Evolutionary conservation across 306 rosid species (phyloP).

Genomic region (Abrus precatorius): DNA sequence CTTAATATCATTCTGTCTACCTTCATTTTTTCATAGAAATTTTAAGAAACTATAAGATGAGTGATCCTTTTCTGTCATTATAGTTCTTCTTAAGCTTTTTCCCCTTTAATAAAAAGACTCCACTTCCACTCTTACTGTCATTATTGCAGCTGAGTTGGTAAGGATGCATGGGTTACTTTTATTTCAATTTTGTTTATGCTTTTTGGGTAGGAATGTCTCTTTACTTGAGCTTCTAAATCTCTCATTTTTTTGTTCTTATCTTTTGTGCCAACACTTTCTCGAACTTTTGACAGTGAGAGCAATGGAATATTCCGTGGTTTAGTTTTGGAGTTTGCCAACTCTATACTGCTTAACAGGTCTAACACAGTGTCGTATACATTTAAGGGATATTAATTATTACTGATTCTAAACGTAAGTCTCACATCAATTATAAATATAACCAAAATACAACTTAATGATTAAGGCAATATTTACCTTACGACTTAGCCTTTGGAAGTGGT

Average conservation of each 20-base stretch:
- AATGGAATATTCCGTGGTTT: conserved; percentile 5
- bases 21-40: conserved; percentile 60
- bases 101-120: conserved; percentile 48
- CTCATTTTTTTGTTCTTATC: conserved; percentile 41
- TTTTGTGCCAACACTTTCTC: conserved; percentile 56
- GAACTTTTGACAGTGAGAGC: conserved; percentile 48
- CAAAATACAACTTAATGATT: too few species aligned
- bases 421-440: too few species aligned
- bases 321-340: conserved; percentile 30
- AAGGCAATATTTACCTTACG: too few species aligned
- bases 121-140: conserved; percentile 67
- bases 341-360: conserved; percentile 11
- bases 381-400: too few species aligned
- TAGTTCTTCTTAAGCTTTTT: conserved; percentile 52
- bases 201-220: conserved; percentile 59
- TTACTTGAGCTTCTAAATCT: conserved; percentile 60
- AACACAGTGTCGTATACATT: background rate
- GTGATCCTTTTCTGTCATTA: conserved; percentile 52
- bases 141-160: conserved; percentile 67
- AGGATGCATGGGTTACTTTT: conserved; percentile 58
- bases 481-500: too few species aligned
- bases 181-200: conserved; percentile 50
- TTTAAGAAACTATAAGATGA: conserved; percentile 41
- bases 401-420: too few species aligned
- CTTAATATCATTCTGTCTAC: conserved; percentile 10